Evolutionary conservation across 2,329 filamentous ascomycete genomes (phyloP).

Genomic region (Daldinia eschscholtzii): DNA sequence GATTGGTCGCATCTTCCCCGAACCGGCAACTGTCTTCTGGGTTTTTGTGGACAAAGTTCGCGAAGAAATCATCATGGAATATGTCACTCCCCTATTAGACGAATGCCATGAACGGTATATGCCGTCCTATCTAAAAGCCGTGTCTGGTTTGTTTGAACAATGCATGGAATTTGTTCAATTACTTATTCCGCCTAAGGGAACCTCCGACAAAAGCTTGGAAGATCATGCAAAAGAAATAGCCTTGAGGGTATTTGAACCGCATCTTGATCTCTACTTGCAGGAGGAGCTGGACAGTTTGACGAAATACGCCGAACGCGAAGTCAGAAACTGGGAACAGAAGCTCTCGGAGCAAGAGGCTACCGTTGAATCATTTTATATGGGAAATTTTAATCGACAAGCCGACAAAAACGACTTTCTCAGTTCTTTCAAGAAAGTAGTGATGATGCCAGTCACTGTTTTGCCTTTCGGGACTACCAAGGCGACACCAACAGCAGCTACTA

Average conservation of each 20-base stretch:
- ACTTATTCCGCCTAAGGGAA: slow-evolving; percentile 74
- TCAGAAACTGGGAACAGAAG: slow-evolving; percentile 90
- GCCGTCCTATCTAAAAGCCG: slow-evolving; percentile 83
- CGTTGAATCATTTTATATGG: slow-evolving; percentile 95
- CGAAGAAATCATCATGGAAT: slow-evolving; percentile 88
- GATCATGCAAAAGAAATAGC: slow-evolving; percentile 76
- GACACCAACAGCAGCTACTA: slow-evolving; percentile 47
- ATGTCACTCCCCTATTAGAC: slow-evolving; percentile 86
- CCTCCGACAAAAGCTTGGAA: slow-evolving; percentile 70
- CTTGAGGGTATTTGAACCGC: slow-evolving; percentile 84
- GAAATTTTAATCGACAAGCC: slow-evolving; percentile 91
- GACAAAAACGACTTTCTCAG: slow-evolving; percentile 97
- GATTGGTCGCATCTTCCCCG: slow-evolving; percentile 86
- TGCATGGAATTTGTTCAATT: slow-evolving; percentile 81
- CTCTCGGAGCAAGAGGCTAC: slow-evolving; percentile 90
- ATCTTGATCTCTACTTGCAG: slow-evolving; percentile 91
- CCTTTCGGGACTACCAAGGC: slow-evolving; percentile 69
- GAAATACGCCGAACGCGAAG: slow-evolving; percentile 79
- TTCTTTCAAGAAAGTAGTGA: slow-evolving; percentile 98
- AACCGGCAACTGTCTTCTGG: slow-evolving; percentile 77
- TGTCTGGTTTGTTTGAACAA: slow-evolving; percentile 91
- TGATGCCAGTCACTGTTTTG: slow-evolving; percentile 96
- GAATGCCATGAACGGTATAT: slow-evolving; percentile 83
- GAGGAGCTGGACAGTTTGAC: slow-evolving; percentile 92
- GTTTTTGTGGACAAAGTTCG: slow-evolving; percentile 84